Conservation (phyloP, 2,329 filamentous ascomycete species). For the Tolypocladium capitatum region DNA sequence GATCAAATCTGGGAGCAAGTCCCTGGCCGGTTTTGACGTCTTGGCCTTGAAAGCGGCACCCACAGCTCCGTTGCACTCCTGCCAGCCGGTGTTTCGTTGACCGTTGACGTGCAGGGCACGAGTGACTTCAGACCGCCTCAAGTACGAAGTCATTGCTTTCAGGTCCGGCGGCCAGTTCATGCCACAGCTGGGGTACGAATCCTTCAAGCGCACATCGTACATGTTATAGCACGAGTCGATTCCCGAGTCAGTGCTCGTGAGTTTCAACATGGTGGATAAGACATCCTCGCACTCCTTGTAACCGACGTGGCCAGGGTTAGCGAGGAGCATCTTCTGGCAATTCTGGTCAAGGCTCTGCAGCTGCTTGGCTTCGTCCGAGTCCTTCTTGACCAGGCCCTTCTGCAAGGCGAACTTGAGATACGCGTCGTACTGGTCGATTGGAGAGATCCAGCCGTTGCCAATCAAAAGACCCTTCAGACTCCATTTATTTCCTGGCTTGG, state of each 20-base stretch:
- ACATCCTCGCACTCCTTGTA: constrained; percentile 61
- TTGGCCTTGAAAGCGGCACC: constrained; percentile 54
- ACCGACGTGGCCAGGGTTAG: constrained; percentile 42
- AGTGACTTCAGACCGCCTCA: constrained; percentile 68
- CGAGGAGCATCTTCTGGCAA: constrained; percentile 51
- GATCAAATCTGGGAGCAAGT: constrained; percentile 66
- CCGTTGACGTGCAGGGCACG: constrained; percentile 69
- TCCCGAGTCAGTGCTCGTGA: constrained; percentile 44
- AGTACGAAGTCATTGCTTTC: constrained; percentile 62
- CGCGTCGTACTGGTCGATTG: constrained; percentile 74
- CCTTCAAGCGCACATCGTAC: constrained; percentile 85
- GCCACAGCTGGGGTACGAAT: constrained; percentile 71
- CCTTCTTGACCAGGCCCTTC: constrained; percentile 56
- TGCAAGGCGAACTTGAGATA: constrained; percentile 76
- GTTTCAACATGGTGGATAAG: constrained; percentile 55
- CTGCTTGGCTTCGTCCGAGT: constrained; percentile 46
- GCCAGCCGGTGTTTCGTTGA: constrained; percentile 79
- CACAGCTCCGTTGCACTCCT: constrained; percentile 76
- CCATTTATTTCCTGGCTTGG: constrained; percentile 37
- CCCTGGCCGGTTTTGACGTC: constrained; percentile 60
- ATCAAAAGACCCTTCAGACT: constrained; percentile 76
- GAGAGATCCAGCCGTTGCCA: constrained; percentile 95
- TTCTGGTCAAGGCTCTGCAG: constrained; percentile 56
- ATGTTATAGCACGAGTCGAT: constrained; percentile 69
- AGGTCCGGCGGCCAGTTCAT: constrained; percentile 98